Percentiles rank a stretch among this genome's conserved stretches.
Conservation (phyloP, 176 grass and related monocot species). For the Eragrostis nindensis region DNA sequence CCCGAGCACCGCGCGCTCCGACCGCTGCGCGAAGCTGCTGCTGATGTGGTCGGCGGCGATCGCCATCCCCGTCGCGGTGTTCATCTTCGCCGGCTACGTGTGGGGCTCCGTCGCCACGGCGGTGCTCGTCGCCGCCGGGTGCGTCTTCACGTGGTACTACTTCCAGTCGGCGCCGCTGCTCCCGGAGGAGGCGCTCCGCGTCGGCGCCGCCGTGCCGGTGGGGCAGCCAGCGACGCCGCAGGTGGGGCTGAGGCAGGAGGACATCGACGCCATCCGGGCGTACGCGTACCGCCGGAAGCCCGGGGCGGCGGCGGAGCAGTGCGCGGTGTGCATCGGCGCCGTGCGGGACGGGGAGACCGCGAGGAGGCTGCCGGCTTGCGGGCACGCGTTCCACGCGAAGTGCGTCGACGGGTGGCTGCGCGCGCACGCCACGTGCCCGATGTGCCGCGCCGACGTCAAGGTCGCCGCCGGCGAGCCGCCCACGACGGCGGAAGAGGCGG, state of each 20-base stretch:
- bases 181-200: not conserved
- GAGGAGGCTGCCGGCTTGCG: too few species aligned
- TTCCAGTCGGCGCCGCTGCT: not conserved
- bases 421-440: slow-evolving; percentile 47
- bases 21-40: slow-evolving; percentile 16
- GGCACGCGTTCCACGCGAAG: slow-evolving; percentile 41
- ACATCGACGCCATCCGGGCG: not conserved
- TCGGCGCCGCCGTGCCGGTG: not conserved
- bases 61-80: slow-evolving; percentile 13
- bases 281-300: not conserved
- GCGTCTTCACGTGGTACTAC: slow-evolving; percentile 36
- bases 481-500: too few species aligned
- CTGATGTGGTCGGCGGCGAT: slow-evolving; percentile 18
- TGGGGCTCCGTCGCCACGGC: slow-evolving; percentile 42
- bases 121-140: not conserved
- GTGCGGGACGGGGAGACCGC: too few species aligned
- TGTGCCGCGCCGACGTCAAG: slow-evolving; percentile 38
- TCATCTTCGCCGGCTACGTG: slow-evolving; percentile 27
- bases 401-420: slow-evolving; percentile 52
- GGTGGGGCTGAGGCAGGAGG: not conserved
- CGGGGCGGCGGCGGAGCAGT: too few species aligned
- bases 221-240: too few species aligned
- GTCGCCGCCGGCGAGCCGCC: not conserved
- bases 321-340: too few species aligned
- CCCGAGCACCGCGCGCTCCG: not conserved